Conservation (phyloP, 2,329 filamentous ascomycete species). For the Dothistroma septosporum region DNA sequence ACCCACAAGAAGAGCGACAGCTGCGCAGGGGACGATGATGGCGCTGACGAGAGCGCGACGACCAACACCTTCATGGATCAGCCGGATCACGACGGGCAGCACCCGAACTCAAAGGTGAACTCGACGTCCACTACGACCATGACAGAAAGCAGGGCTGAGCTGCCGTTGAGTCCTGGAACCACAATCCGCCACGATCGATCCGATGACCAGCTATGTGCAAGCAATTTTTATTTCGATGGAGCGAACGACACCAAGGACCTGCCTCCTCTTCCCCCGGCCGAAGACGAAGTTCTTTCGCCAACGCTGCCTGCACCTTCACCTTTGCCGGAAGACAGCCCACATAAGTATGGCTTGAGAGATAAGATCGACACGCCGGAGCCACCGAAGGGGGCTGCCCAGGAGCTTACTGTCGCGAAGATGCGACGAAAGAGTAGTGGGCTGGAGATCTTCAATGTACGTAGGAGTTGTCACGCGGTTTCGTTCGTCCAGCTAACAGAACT, state of each 20-base stretch:
- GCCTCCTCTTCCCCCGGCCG: constrained; percentile 9
- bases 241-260: constrained; percentile 10
- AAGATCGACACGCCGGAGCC: constrained; percentile 32
- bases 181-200: constrained; percentile 24
- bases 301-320: constrained; percentile 32
- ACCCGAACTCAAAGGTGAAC: constrained; percentile 16
- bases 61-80: constrained; percentile 22
- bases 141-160: constrained; percentile 19
- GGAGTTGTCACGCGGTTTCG: not conserved
- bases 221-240: constrained; percentile 5
- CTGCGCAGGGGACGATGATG: constrained; percentile 9
- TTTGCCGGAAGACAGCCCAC: constrained; percentile 34
- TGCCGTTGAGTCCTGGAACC: constrained; percentile 27
- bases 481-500: constrained; percentile 8
- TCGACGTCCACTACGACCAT: constrained; percentile 27
- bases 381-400: constrained; percentile 17
- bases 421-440: constrained; percentile 31
- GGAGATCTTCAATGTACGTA: constrained; percentile 33
- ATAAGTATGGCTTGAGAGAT: constrained; percentile 35
- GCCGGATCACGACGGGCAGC: constrained; percentile 14
- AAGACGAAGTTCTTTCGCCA: constrained; percentile 19
- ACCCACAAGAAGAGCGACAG: constrained; percentile 17
- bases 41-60: constrained; percentile 7
- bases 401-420: constrained; percentile 25
- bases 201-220: constrained; percentile 6